These are phyloP conservation scores for Tetrahymena thermophila DNA, from an alignment of 73 alveolate genomes.

Conservation along the genomic window DNA sequence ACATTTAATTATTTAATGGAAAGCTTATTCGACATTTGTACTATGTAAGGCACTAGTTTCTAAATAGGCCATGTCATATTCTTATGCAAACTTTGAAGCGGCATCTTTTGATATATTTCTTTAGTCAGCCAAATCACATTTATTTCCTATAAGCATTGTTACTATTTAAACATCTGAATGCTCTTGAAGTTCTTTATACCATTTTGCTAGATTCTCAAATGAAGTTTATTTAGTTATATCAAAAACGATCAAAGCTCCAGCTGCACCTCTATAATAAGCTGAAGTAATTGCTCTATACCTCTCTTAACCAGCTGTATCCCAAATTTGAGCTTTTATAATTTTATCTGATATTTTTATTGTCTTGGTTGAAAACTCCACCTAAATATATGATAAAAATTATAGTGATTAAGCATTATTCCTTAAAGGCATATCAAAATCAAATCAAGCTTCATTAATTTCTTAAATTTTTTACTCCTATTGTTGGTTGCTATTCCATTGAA, in stretches of 20 bases:
- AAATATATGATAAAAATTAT: background rate
- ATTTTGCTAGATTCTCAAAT: constrained; percentile 3
- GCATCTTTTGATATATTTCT: background rate
- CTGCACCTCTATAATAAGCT: constrained; percentile 50
- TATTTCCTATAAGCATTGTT: constrained; percentile 41
- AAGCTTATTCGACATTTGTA: constrained; percentile 40
- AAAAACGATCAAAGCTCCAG: constrained; percentile 37
- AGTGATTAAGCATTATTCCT: background rate
- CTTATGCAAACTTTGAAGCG: background rate
- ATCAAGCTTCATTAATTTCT: no score
- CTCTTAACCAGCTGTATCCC: constrained; percentile 56
- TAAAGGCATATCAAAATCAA: no score
- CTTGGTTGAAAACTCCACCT: background rate
- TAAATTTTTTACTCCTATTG: constrained; percentile 50
- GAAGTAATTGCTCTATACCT: constrained; percentile 26
- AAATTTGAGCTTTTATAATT: background rate
- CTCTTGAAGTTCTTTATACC: constrained; percentile 29
- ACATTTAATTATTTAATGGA: constrained; percentile 29
- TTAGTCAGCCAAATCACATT: background rate
- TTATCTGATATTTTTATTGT: background rate
- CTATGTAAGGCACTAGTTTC: constrained; percentile 56
- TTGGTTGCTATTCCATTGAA: constrained; percentile 31
- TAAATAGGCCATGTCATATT: constrained; percentile 19
- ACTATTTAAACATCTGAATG: constrained; percentile 18
- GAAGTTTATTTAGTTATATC: constrained; percentile 30